Percentiles rank a stretch among this genome's conserved stretches.
phyloP scores from a whole-genome alignment of 192 early-diverging fungal species.

The Linnemannia zychae region DNA sequence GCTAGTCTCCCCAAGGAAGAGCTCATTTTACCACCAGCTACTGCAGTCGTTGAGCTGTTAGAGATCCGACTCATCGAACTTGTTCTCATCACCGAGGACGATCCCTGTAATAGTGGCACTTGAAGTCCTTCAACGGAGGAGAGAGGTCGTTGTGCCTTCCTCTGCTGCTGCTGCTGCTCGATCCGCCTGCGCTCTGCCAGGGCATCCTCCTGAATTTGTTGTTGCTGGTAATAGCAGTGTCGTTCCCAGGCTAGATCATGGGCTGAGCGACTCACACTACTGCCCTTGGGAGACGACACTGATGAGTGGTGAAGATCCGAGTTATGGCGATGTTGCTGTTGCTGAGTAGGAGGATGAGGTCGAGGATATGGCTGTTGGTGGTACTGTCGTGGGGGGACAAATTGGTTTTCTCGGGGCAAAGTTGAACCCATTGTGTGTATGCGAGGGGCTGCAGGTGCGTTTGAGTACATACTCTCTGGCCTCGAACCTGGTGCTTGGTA shows the following conservation, averaged over 20 bases:
- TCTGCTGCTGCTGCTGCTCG: conserved; percentile 6
- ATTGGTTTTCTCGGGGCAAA: neutral
- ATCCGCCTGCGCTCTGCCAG: conserved; percentile 26
- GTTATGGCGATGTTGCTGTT: neutral
- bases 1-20: neutral
- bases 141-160: neutral
- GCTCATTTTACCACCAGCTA: neutral
- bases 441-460: neutral
- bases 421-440: neutral
- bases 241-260: conserved; percentile 52
- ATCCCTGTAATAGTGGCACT: neutral
- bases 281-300: neutral
- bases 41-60: neutral
- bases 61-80: neutral
- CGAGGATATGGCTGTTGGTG: neutral
- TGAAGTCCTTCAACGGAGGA: neutral
- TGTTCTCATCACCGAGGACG: neutral
- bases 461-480: neutral
- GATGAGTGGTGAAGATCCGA: neutral
- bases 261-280: conserved; percentile 11
- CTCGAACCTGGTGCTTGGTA: neutral
- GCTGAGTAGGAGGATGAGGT: neutral
- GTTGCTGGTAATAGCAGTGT: conserved; percentile 48
- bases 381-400: neutral
- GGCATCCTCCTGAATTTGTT: conserved; percentile 33